Evolutionary conservation across 2,329 filamentous ascomycete species (phyloP).

Genomic region (Colletotrichum siamense): DNA sequence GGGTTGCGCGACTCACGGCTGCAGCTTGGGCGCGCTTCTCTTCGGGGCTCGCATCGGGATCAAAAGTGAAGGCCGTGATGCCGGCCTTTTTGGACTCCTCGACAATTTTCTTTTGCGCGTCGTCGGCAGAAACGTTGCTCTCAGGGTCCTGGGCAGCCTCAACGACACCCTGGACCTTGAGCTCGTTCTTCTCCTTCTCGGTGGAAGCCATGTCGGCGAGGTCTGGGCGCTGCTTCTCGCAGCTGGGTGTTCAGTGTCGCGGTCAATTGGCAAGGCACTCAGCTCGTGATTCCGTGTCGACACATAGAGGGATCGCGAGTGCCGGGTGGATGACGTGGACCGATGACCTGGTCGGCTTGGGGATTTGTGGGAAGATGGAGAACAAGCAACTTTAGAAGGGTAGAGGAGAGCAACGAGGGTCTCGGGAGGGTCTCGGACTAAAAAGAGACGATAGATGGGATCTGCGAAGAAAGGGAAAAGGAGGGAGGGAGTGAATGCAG

Average conservation of each 20-base stretch:
- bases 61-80: conserved; percentile 80
- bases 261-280: conserved; percentile 17
- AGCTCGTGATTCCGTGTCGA: conserved; percentile 5
- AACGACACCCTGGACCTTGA: conserved; percentile 81
- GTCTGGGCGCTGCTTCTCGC: conserved; percentile 9
- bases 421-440: conserved; percentile 17
- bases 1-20: conserved; percentile 61
- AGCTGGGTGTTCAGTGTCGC: neutral
- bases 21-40: conserved; percentile 83
- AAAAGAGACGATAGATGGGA: conserved; percentile 5
- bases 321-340: neutral
- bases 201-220: conserved; percentile 31
- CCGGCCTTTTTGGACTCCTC: conserved; percentile 82
- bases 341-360: neutral
- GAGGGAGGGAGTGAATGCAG: conserved; percentile 14
- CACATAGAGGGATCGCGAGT: conserved; percentile 10
- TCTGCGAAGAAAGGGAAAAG: neutral
- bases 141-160: conserved; percentile 78
- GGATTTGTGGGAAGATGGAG: neutral
- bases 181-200: conserved; percentile 56
- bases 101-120: conserved; percentile 76
- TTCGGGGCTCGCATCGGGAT: conserved; percentile 82
- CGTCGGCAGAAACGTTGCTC: conserved; percentile 69
- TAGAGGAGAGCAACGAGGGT: neutral
- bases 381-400: neutral